A percentile compares a stretch with the other conserved stretches of the same genome.
These are phyloP conservation scores for Boletus tomentosulus DNA, from an alignment of 768 basidiomycete species.

Conservation along the genomic window DNA sequence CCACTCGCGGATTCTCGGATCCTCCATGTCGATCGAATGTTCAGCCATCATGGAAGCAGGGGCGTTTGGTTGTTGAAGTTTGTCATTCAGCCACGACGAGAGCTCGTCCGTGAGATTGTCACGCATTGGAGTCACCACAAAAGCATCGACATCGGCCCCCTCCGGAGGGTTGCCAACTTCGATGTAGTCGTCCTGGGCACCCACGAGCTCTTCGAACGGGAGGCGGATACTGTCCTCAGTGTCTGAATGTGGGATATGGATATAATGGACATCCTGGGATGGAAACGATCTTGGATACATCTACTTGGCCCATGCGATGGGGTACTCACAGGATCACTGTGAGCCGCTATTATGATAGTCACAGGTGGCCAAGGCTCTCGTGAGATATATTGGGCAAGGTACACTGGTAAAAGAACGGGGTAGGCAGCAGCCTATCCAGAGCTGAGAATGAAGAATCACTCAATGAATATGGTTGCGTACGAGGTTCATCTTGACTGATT, in stretches of 20 bases:
- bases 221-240: conserved; percentile 12
- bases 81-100: conserved; percentile 29
- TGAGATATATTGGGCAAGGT: conserved; percentile 49
- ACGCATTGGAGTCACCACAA: conserved; percentile 16
- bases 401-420: conserved; percentile 62
- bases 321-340: conserved; percentile 22
- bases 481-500: conserved; percentile 41
- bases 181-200: conserved; percentile 22
- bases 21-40: conserved; percentile 29
- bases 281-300: neutral
- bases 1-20: conserved; percentile 39
- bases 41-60: conserved; percentile 17
- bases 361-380: conserved; percentile 24
- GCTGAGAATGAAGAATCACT: conserved; percentile 4
- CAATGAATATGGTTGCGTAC: conserved; percentile 31
- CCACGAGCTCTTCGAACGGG: conserved; percentile 23
- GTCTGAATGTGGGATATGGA: conserved; percentile 25
- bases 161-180: conserved; percentile 9
- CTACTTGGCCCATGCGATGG: neutral
- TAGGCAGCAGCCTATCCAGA: conserved; percentile 49
- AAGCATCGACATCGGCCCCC: conserved; percentile 14
- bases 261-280: conserved; percentile 23
- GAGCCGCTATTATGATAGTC: conserved; percentile 28
- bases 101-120: conserved; percentile 34
- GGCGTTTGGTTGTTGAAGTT: conserved; percentile 17